A percentile compares a stretch with the other conserved stretches of the same genome.
Evolutionary conservation across 1,284 basidiomycete genomes (phyloP).

Genomic region (Meira miltonrushii): DNA sequence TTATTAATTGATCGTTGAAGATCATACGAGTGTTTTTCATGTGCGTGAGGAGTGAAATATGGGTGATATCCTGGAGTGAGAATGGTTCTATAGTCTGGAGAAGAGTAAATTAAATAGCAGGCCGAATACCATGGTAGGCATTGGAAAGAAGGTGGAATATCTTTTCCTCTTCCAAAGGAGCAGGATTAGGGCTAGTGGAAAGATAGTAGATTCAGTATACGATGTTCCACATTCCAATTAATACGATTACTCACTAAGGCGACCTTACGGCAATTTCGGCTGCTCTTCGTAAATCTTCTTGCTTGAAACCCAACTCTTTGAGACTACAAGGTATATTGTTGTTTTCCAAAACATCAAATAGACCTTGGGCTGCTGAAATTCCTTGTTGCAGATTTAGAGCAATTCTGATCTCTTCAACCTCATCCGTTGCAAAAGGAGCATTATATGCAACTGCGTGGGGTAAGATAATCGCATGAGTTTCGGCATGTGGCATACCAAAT

Average conservation of each 20-base stretch:
- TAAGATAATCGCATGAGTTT: slow-evolving; percentile 58
- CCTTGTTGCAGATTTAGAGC: neutral
- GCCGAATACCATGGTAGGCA: neutral
- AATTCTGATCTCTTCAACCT: neutral
- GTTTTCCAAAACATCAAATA: neutral
- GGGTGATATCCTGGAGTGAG: too few relatives aligned
- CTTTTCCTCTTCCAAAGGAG: neutral
- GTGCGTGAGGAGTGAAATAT: too few relatives aligned
- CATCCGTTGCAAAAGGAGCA: neutral
- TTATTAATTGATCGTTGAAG: too few relatives aligned
- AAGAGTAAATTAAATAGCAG: neutral
- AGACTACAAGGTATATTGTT: neutral
- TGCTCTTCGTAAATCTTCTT: neutral
- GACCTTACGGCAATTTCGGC: neutral
- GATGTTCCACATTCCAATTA: too few relatives aligned
- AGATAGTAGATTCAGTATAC: too few relatives aligned
- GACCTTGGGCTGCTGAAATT: neutral
- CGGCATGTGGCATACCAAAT: slow-evolving; percentile 57
- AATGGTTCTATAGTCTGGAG: too few relatives aligned
- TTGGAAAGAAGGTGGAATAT: neutral
- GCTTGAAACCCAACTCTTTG: neutral
- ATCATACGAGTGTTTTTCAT: too few relatives aligned
- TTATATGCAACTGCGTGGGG: slow-evolving; percentile 58
- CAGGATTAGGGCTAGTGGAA: neutral
- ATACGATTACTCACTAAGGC: neutral